These are phyloP conservation scores for Kodamaea arcana DNA, from an alignment of 1,139 yeast genomes.

Conservation along the genomic window DNA sequence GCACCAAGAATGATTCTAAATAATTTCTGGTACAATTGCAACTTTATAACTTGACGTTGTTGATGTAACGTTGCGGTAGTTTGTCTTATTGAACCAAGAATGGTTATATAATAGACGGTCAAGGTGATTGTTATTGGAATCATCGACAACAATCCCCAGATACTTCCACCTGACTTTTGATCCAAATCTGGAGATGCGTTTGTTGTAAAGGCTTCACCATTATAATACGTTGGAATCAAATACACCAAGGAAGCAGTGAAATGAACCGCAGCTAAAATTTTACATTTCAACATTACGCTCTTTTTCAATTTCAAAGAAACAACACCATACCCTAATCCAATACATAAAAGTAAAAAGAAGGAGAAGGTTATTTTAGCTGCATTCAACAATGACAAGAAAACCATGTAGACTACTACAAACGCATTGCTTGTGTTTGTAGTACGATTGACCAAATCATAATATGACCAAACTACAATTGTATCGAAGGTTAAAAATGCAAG, in stretches of 20 bases:
- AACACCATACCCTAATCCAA: conserved; percentile 91
- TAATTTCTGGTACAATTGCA: conserved; percentile 76
- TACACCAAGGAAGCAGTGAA: conserved; percentile 66
- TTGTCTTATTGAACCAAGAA: conserved; percentile 65
- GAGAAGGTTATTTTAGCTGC: conserved; percentile 84
- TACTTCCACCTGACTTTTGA: conserved; percentile 15
- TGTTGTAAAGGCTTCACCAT: conserved; percentile 37
- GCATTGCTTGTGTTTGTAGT: conserved; percentile 47
- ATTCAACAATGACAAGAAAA: conserved; percentile 71
- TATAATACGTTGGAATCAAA: conserved; percentile 61
- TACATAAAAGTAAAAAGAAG: conserved; percentile 79
- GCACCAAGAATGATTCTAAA: conserved; percentile 74
- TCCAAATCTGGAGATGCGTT: conserved; percentile 18
- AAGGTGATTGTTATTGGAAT: conserved; percentile 71
- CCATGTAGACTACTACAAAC: conserved; percentile 66
- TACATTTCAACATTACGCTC: conserved; percentile 73
- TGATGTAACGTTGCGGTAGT: conserved; percentile 73
- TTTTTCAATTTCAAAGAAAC: conserved; percentile 80
- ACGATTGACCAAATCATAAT: conserved; percentile 76
- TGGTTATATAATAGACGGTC: conserved; percentile 69
- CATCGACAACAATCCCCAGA: conserved; percentile 41
- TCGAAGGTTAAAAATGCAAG: conserved; percentile 80
- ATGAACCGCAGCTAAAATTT: conserved; percentile 69
- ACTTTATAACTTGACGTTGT: conserved; percentile 89
- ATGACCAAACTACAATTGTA: conserved; percentile 86